Conservation (phyloP, 441 rosid genomes). For the Erodium trifolium region DNA sequence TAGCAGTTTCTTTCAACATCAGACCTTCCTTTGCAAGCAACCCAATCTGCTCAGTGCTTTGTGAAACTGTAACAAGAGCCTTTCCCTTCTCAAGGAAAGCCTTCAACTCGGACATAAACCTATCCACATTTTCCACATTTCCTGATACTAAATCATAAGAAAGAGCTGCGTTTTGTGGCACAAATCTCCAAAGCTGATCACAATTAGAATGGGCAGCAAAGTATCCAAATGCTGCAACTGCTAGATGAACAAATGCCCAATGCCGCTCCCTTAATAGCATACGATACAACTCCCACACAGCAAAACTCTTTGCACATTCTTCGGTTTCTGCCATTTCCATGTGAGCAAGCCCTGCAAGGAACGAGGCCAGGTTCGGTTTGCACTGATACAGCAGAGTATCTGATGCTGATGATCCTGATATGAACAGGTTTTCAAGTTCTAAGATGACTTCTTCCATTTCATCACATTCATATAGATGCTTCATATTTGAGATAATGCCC, state of each 20-base stretch:
- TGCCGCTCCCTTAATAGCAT: conserved; percentile 64
- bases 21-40: conserved; percentile 51
- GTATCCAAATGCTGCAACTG: conserved; percentile 63
- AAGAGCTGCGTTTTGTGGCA: conserved; percentile 73
- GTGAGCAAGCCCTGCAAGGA: conserved; percentile 60
- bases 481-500: conserved; percentile 43
- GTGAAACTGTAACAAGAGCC: conserved; percentile 34
- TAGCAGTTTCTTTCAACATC: conserved; percentile 35
- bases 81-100: conserved; percentile 70
- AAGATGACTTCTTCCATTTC: conserved; percentile 54
- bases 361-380: conserved; percentile 60
- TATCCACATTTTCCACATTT: conserved; percentile 48
- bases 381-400: conserved; percentile 35
- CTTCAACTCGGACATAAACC: conserved; percentile 70
- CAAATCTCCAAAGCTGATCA: conserved; percentile 76
- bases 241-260: conserved; percentile 73
- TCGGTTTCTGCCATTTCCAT: conserved; percentile 54
- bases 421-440: conserved; percentile 60
- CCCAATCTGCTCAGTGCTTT: conserved; percentile 40
- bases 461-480: conserved; percentile 40
- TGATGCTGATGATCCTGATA: conserved; percentile 33
- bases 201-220: conserved; percentile 76
- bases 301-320: conserved; percentile 50
- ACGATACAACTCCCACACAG: conserved; percentile 70
- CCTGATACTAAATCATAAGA: conserved; percentile 53